Base-by-base conservation (phyloP, 1,284 basidiomycete genomes). In the Sporisorium scitamineum region DNA sequence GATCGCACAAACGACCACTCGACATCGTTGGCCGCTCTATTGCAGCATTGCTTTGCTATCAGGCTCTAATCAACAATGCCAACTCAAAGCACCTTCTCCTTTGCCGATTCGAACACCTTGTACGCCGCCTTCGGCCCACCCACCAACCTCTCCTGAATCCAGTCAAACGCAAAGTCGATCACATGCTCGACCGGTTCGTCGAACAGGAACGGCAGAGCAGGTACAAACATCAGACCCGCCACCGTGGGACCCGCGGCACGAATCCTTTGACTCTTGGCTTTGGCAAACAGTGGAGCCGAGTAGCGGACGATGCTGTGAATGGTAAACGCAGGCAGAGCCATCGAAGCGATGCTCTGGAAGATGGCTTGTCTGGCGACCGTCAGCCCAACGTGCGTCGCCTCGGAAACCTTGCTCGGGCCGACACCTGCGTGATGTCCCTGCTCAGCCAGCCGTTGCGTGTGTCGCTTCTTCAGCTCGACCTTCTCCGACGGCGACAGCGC, bases 241-340 rank as follows among this genome's bases (percentile, higher is more conserved):
- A 89, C 77, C 0, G 94, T 95, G 3, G 94, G 94, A 18, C 93
- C 94, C 91, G 93, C 94, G 2, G 89, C 87, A 80, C 83, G 90
- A 42, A 94, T 76, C 44, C 90, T 88, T 3, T 89, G 88, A 79
- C 90, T 93, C 63, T 88, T 86, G 24, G 88, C 88, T 76, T 91
- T 91, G 37, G 87, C 88, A 83, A 94, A 94, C 5, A 90, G 89
- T 77, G 91, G 92, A 79, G 91, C 91, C 4, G 92, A 90, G 80
- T 94, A 91, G 54, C 89, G 56, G 3, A 81, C 79, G 54, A 84
- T 72, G 45, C 59, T 79, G 73, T 84, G 83, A 44, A 84, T 84
- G 16, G 83, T 84, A 24, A 84, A 78, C 0, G 83, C 83, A 13
- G 82, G 80, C 20, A 82, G 51, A 0, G 78, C 74, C 71, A 82